Evolutionary conservation across 2,329 filamentous ascomycete genomes (phyloP).

Genomic region (Lachnellula cervina): DNA sequence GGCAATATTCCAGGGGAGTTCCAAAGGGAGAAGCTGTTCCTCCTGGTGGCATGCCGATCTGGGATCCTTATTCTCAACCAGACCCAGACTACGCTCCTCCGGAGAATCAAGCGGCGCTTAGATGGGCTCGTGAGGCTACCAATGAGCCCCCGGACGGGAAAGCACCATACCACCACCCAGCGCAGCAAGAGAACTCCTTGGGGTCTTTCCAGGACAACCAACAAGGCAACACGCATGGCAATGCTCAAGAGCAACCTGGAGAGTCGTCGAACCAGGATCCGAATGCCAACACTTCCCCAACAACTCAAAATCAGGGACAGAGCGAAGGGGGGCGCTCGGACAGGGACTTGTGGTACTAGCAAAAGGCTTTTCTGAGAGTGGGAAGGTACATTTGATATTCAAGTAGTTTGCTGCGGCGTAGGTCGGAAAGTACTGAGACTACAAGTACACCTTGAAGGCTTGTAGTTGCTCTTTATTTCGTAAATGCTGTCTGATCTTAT

Average conservation of each 20-base stretch:
- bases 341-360: constrained; percentile 7
- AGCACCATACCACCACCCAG: constrained; percentile 12
- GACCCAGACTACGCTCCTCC: constrained; percentile 32
- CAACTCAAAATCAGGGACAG: background rate
- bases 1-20: constrained; percentile 56
- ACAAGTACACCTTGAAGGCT: background rate
- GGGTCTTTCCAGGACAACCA: background rate
- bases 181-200: constrained; percentile 11
- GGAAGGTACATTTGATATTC: background rate
- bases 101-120: constrained; percentile 32
- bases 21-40: constrained; percentile 62
- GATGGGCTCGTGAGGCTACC: constrained; percentile 16
- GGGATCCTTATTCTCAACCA: constrained; percentile 43
- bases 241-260: background rate
- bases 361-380: background rate
- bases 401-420: background rate
- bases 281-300: background rate
- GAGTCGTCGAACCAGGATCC: background rate
- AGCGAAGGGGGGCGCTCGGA: background rate
- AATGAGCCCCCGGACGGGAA: constrained; percentile 10
- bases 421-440: background rate
- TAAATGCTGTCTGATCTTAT: too few relatives aligned
- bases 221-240: background rate
- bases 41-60: constrained; percentile 54
- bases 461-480: background rate